Percentiles rank a stretch among this genome's conserved stretches.
phyloP scores from a whole-genome alignment of 352 stramenopile genomes.

The Thalassiosira ordinaria region DNA sequence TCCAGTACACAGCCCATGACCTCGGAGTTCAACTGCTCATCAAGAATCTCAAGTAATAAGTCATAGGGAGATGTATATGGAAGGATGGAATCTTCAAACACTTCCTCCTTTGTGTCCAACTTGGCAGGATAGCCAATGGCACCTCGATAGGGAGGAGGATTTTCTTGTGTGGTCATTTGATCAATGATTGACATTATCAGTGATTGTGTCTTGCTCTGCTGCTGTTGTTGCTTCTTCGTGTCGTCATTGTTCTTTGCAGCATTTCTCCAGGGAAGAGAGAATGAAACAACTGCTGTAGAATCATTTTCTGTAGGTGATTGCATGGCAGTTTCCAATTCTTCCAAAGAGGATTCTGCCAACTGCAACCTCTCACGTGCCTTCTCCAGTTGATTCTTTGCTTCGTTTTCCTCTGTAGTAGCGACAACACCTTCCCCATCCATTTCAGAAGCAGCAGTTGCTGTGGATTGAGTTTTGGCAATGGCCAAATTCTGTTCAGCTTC shows the following conservation, averaged over 20 bases:
- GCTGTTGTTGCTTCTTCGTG: too few species aligned
- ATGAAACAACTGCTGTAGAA: slow-evolving; percentile 8
- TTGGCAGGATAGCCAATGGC: slow-evolving; percentile 77
- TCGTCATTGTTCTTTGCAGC: slow-evolving; percentile 8
- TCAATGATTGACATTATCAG: slow-evolving; percentile 52
- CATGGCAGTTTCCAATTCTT: slow-evolving; percentile 11
- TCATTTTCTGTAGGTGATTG: slow-evolving; percentile 2
- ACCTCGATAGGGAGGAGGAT: slow-evolving; percentile 74
- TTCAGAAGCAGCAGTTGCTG: slow-evolving; percentile 3
- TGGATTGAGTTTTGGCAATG: slow-evolving; percentile 39
- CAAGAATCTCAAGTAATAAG: slow-evolving; percentile 75
- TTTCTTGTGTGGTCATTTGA: slow-evolving; percentile 49
- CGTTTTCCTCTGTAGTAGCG: slow-evolving; percentile 10
- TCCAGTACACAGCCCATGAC: slow-evolving; percentile 80
- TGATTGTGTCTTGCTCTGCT: slow-evolving; percentile 10
- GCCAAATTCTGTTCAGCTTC: slow-evolving; percentile 73
- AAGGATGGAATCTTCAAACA: slow-evolving; percentile 45
- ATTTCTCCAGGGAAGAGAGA: slow-evolving; percentile 30
- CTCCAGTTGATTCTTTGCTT: slow-evolving; percentile 27
- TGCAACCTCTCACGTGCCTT: slow-evolving; percentile 33
- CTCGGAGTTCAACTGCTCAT: slow-evolving; percentile 77
- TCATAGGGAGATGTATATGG: slow-evolving; percentile 78
- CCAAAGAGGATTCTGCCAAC: slow-evolving; percentile 35
- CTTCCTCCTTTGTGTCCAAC: slow-evolving; percentile 54
- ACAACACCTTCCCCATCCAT: slow-evolving; percentile 4